Evolutionary conservation across 768 basidiomycete species (phyloP).

Genomic region (Kwoniella heveanensis): DNA sequence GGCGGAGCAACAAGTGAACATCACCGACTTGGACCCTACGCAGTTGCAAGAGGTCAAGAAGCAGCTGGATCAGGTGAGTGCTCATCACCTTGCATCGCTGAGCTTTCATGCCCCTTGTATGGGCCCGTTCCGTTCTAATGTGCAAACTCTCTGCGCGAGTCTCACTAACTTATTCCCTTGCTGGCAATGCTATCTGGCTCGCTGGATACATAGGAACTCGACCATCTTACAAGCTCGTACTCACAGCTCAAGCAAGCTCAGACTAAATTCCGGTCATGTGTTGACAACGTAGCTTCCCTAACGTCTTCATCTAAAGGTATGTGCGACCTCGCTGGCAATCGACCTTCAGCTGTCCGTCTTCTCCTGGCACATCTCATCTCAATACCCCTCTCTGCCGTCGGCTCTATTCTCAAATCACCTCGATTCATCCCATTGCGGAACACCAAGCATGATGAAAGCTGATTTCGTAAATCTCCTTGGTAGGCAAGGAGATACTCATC

Average conservation of each 20-base stretch:
- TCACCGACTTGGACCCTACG: constrained; percentile 77
- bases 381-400: too few relatives aligned
- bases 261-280: constrained; percentile 83
- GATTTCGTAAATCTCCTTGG: constrained; percentile 3
- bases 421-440: too few relatives aligned
- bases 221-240: constrained; percentile 87
- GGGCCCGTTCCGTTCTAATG: too few relatives aligned
- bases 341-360: background rate
- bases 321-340: constrained; percentile 10
- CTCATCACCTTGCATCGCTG: background rate
- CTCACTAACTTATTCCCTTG: too few relatives aligned
- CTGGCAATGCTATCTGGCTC: too few relatives aligned
- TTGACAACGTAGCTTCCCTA: constrained; percentile 75
- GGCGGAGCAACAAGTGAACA: constrained; percentile 70
- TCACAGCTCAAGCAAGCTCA: constrained; percentile 90
- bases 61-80: constrained; percentile 85
- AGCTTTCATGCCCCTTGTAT: too few relatives aligned
- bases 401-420: too few relatives aligned
- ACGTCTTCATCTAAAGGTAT: constrained; percentile 65
- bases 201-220: constrained; percentile 83
- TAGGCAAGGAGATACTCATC: constrained; percentile 85
- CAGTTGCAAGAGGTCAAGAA: constrained; percentile 87
- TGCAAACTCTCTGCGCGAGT: too few relatives aligned
- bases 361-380: too few relatives aligned
- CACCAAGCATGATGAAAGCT: too few relatives aligned